These are phyloP conservation scores for Pterulicium gracile DNA, from an alignment of 1,284 basidiomycete genomes.

Conservation along the genomic window DNA sequence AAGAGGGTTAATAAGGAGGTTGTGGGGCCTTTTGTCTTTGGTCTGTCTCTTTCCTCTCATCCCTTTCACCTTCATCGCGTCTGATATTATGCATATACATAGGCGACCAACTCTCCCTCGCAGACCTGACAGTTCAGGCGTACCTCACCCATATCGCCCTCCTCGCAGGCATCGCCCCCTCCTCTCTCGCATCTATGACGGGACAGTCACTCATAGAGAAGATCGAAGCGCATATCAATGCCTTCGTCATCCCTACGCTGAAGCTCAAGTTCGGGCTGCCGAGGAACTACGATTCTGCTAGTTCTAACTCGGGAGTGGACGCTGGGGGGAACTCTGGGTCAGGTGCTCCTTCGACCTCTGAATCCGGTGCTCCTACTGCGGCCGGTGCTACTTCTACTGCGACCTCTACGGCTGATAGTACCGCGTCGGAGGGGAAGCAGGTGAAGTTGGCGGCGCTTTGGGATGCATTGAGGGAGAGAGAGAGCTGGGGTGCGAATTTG, in stretches of 20 bases:
- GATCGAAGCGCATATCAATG: slow-evolving; percentile 30
- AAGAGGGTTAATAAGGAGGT: slow-evolving; percentile 46
- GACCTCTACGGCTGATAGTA: background rate
- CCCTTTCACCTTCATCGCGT: slow-evolving; percentile 19
- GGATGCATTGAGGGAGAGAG: slow-evolving; percentile 51
- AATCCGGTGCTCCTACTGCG: background rate
- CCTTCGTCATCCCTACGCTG: slow-evolving; percentile 13
- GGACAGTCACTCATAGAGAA: slow-evolving; percentile 37
- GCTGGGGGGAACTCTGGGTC: slow-evolving; percentile 9
- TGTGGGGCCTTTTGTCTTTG: slow-evolving; percentile 63
- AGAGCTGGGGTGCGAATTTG: slow-evolving; percentile 37
- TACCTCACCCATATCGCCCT: slow-evolving; percentile 63
- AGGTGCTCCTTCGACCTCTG: background rate
- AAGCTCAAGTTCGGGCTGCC: slow-evolving; percentile 34
- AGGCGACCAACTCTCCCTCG: slow-evolving; percentile 73
- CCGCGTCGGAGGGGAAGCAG: slow-evolving; percentile 16
- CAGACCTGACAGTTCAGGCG: slow-evolving; percentile 70
- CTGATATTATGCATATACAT: slow-evolving; percentile 16
- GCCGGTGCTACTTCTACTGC: background rate
- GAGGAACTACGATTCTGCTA: slow-evolving; percentile 26
- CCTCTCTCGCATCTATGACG: slow-evolving; percentile 22
- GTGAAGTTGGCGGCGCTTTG: slow-evolving; percentile 51
- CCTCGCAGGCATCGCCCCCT: slow-evolving; percentile 40
- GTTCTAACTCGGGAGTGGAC: slow-evolving; percentile 10
- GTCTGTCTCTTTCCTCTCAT: slow-evolving; percentile 28